Evolutionary conservation across 768 basidiomycete species (phyloP), one percentile per base, ranked within the genome.

Genomic region (Suillus discolor): DNA sequence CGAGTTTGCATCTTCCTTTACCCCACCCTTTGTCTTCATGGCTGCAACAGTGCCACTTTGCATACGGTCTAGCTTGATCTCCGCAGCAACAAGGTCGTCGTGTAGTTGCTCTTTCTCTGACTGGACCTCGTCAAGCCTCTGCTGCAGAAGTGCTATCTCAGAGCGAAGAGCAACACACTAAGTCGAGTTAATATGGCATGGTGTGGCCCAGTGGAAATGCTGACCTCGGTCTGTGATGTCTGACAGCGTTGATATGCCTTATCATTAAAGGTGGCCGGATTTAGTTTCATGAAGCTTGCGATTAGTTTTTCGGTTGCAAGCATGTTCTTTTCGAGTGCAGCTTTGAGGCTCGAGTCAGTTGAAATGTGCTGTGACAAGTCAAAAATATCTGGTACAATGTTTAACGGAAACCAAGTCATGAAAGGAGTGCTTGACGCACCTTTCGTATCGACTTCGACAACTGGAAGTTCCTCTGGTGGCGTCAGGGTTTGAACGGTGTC

Each of bases 401-500:
- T n/a, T 44, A 70, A 62, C 49, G 31, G 4, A 6, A 45, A 15
- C 12, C 16, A 34, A 42, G n/a, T 16, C 20, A 0, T 59, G 31
- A 23, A 39, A 60, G 65, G 12, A 39, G 16, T 55, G 11, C 9
- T 25, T 42, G 1, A 23, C 72, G 31, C 64, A 85, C 86, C 82
- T 75, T 79, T 71, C 36, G 80, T 77, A 70, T 81, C 76, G 68
- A 82, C 73, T 66, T 79, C 77, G 23, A 78, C 74, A 66, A 79
- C 70, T 47, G 84, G 79, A 45, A 86, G 69, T 63, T 84, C 81
- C 63, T 89, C 85, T 28, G 85, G 78, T 53, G 79, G 81, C 6
- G 86, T 84, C 53, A 91, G 77, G 25, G 85, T 79, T 51, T 85
- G 85, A 72, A 92, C 87, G 23, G 89, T 84, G 62, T 89, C 85